Evolutionary conservation across 345 rosid species (phyloP), one percentile per base, ranked within the genome.

Genomic region (Laguncularia racemosa): DNA sequence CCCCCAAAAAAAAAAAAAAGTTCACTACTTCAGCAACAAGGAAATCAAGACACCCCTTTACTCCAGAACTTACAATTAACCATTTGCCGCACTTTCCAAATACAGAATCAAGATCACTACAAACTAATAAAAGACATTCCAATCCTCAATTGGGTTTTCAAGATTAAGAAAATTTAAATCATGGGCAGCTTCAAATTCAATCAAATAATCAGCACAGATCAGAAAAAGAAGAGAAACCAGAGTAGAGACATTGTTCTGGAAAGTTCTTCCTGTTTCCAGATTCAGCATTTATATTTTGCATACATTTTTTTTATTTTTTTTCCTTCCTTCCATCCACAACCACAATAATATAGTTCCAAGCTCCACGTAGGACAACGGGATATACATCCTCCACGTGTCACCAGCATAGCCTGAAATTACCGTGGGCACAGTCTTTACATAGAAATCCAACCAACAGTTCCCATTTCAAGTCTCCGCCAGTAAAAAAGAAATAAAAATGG

Each of bases 331-430:
- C 57, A 56, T 59, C 72, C 73, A 64, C 70, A 69, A 23, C 63
- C 49, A 14, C 16, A 44, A 44, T 52, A 53, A 65, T 14, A 12
- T 16, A 0, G 10, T 18, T 14, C 23, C 14, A 49, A 49, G 50
- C 60, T 73, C 73, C 75, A 66, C 2, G 63, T 52, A 33, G 73
- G 83, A 71, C 64, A 64, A 64, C 56, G 62, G 55, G 60, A 38
- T 62, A 40, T 12, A 50, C 43, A 20, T 50, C 46, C 61, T 68
- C 77, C 89, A 77, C 85, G 83, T 80, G 83, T 75, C 79, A 50
- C 45, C 67, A 73, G 2, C 65, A 55, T 20, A 69, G 73, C 84
- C 77, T 68, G 58, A 68, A 65, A 56, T 61, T 60, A 13, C 63
- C 14, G 1, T 26, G 49, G 17, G 12, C 57, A 6, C 44, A 62